Evolutionary conservation across 805 yeast species (phyloP).

Genomic region (Metschnikowia rubicola): DNA sequence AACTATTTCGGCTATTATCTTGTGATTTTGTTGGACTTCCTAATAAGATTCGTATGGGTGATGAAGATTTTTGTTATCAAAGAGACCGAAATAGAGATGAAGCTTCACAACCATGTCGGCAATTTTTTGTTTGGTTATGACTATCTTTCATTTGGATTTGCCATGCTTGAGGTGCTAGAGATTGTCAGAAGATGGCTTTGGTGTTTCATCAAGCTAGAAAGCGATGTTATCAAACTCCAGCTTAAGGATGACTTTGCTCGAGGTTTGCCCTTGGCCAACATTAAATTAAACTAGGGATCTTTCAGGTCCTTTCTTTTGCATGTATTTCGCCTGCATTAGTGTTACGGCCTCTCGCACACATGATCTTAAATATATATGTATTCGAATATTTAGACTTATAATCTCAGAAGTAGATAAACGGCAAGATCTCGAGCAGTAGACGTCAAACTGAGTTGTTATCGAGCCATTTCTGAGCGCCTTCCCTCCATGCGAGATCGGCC

Average conservation of each 20-base stretch:
- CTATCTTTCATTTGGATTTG: constrained; percentile 52
- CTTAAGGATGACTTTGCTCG: constrained; percentile 15
- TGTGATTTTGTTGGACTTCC: constrained; percentile 59
- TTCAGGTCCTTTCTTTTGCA: too few relatives aligned
- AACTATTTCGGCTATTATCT: constrained; percentile 43
- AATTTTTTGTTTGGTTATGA: constrained; percentile 35
- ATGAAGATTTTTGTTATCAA: constrained; percentile 45
- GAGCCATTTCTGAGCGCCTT: constrained; percentile 43
- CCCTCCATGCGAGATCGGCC: constrained; percentile 48
- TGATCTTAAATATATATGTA: constrained; percentile 1
- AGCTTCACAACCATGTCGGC: constrained; percentile 16
- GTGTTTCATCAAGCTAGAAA: constrained; percentile 81
- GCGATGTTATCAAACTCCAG: constrained; percentile 51
- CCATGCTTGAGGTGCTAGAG: constrained; percentile 69
- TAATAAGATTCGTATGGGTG: constrained; percentile 75
- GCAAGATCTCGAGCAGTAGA: too few relatives aligned
- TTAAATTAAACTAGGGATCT: constrained; percentile 5
- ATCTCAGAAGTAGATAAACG: too few relatives aligned
- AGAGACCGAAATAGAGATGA: constrained; percentile 22
- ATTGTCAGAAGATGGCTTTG: constrained; percentile 83
- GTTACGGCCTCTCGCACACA: too few relatives aligned
- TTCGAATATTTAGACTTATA: constrained; percentile 1
- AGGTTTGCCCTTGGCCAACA: constrained; percentile 14
- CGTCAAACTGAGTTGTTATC: constrained; percentile 19
- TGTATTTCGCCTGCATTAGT: too few relatives aligned